These are phyloP conservation scores for Cladophialophora yegresii DNA, from an alignment of 2,329 filamentous ascomycete genomes.

Conservation along the genomic window DNA sequence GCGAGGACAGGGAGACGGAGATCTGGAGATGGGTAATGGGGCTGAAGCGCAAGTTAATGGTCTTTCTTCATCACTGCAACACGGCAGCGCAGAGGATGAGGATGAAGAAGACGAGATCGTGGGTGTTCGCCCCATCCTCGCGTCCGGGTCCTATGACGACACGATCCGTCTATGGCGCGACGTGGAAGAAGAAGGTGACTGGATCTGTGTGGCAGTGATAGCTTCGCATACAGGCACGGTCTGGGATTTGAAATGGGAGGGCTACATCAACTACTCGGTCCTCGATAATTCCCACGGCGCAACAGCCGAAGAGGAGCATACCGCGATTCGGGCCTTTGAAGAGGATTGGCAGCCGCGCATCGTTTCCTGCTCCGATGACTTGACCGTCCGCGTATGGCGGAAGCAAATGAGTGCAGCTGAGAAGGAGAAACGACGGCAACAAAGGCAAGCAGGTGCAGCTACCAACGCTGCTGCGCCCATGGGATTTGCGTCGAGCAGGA, in stretches of 20 bases:
- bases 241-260: conserved; percentile 76
- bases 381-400: conserved; percentile 76
- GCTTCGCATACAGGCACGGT: conserved; percentile 83
- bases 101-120: conserved; percentile 27
- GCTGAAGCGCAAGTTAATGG: conserved; percentile 4
- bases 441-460: neutral
- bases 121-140: conserved; percentile 65
- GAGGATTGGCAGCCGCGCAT: conserved; percentile 56
- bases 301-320: conserved; percentile 11
- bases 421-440: conserved; percentile 39
- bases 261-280: conserved; percentile 27
- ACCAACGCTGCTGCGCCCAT: conserved; percentile 23
- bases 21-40: conserved; percentile 24
- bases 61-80: neutral
- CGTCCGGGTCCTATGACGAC: conserved; percentile 91
- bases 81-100: conserved; percentile 6
- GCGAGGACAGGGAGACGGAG: conserved; percentile 10
- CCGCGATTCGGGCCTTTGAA: conserved; percentile 37
- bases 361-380: conserved; percentile 82
- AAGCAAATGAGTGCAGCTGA: conserved; percentile 59
- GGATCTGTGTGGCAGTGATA: conserved; percentile 82
- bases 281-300: conserved; percentile 14
- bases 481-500: conserved; percentile 41
- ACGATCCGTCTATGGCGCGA: conserved; percentile 78
- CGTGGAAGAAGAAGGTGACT: conserved; percentile 80